Evolutionary conservation across 768 basidiomycete species (phyloP).

Genomic region (Tulasnella sp.): DNA sequence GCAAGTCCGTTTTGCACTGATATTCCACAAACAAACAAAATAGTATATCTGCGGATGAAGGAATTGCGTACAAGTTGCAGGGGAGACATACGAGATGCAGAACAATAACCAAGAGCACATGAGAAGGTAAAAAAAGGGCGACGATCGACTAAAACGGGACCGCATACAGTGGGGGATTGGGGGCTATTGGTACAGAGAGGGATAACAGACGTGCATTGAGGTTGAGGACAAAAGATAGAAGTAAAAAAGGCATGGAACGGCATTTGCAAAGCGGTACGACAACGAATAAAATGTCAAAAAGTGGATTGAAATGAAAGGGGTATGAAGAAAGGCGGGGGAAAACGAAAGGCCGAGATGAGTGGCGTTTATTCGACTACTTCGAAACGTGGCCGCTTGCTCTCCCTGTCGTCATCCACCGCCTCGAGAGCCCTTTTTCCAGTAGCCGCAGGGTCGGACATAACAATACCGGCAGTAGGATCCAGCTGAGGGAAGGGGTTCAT

Average conservation of each 20-base stretch:
- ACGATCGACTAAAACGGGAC: not conserved
- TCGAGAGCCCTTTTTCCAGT: slow-evolving; percentile 40
- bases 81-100: slow-evolving; percentile 1
- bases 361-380: slow-evolving; percentile 53
- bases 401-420: slow-evolving; percentile 45
- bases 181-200: not conserved
- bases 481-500: slow-evolving; percentile 46
- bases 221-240: not conserved
- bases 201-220: not conserved
- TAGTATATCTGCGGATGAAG: slow-evolving; percentile 4
- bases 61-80: not conserved
- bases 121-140: not conserved
- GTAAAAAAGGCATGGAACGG: not conserved
- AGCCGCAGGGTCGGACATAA: slow-evolving; percentile 23
- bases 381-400: slow-evolving; percentile 58
- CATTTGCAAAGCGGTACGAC: slow-evolving; percentile 1
- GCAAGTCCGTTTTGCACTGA: slow-evolving; percentile 6
- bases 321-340: slow-evolving; percentile 11
- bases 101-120: not conserved
- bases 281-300: slow-evolving; percentile 5
- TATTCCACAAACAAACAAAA: not conserved
- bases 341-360: slow-evolving; percentile 1
- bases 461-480: slow-evolving; percentile 19
- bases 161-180: not conserved
- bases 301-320: not conserved